Base-by-base conservation (phyloP, 257 asterid species). In the Cynanchum wilfordii region DNA sequence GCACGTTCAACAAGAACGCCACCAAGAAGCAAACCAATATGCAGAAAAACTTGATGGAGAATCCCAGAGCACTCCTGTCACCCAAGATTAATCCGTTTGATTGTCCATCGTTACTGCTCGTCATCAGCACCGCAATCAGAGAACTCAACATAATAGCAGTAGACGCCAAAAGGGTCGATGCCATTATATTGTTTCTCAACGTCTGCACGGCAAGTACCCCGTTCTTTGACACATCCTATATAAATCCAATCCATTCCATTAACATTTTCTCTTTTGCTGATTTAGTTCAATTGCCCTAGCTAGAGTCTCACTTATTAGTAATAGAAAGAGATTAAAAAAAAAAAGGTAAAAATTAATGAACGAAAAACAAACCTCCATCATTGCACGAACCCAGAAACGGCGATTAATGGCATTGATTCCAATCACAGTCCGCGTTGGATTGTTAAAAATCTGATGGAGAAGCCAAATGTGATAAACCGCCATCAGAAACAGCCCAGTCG, bases 321-420 rank as follows among this genome's bases (percentile, higher is more conserved):
- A 33, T 1, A 33, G 4, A 33, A 4, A 10, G 49, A 44, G 49
- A 5, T 2, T 2, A 7, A 24, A 57, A 57, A 56, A 55, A 27
- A 27, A 9, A 13, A 68, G 2, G n/a, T 36, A 45, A 67, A 3
- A 22, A 40, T 0, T 11, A 52, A 63, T 20, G 45, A 66, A 38
- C 1, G 3, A 9, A 24, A 55, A 4, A 29, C 51, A 19, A 44
- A 90, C 98, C 96, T 90, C 90, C 99, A 94, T 94, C 98, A 91
- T 94, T 66, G 96, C 89, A 5, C 77, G 86, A 63, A 91, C 96
- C 99, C 99, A 94, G 44, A 91, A 72, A 65, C 95, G 95, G 84
- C 98, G 97, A 84, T 85, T 89, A 87, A 85, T 77, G 76, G 93
- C 85, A 87, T 94, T 94, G 80, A 94, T 83, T 29, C 99, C 99